Evolutionary conservation across 2,329 filamentous ascomycete species (phyloP).

Genomic region (Penicillium hordei): DNA sequence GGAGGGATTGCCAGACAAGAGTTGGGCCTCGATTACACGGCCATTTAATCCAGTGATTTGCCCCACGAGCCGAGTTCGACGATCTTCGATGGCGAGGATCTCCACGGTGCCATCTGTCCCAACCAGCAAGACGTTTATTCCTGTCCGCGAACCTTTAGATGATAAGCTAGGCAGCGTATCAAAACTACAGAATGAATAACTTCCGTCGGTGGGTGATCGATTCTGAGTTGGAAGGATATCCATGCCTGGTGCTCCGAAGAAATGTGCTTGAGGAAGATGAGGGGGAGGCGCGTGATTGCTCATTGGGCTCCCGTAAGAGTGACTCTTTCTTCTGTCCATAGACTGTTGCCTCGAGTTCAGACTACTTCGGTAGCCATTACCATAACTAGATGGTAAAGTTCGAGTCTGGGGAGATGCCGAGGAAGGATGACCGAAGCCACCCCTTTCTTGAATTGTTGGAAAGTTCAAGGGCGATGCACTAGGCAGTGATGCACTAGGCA

Average conservation of each 20-base stretch:
- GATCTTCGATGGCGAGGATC: slow-evolving; percentile 70
- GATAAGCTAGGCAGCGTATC: slow-evolving; percentile 62
- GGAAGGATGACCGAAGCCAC: slow-evolving; percentile 45
- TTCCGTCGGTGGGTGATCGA: slow-evolving; percentile 44
- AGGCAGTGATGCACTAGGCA: slow-evolving; percentile 36
- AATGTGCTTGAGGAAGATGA: slow-evolving; percentile 74
- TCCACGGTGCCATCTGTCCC: slow-evolving; percentile 80
- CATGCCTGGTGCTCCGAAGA: slow-evolving; percentile 72
- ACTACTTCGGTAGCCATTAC: slow-evolving; percentile 39
- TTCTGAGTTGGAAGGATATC: slow-evolving; percentile 52
- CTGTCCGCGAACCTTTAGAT: slow-evolving; percentile 40
- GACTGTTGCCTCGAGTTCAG: slow-evolving; percentile 40
- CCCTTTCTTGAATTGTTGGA: slow-evolving; percentile 38
- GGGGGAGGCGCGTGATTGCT: slow-evolving; percentile 57
- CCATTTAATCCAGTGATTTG: slow-evolving; percentile 75
- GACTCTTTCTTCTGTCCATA: slow-evolving; percentile 40
- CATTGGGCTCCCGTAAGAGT: slow-evolving; percentile 39
- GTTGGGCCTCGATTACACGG: slow-evolving; percentile 76
- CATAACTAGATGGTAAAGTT: slow-evolving; percentile 46
- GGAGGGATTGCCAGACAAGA: slow-evolving; percentile 67
- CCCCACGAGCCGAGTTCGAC: slow-evolving; percentile 67
- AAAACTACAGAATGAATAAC: slow-evolving; percentile 77
- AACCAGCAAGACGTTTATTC: slow-evolving; percentile 68
- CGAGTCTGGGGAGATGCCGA: slow-evolving; percentile 45
- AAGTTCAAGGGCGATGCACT: slow-evolving; percentile 43